Evolutionary conservation across 306 rosid species (phyloP), one percentile per base, ranked within the genome.

Genomic region (Castanea mollissima): DNA sequence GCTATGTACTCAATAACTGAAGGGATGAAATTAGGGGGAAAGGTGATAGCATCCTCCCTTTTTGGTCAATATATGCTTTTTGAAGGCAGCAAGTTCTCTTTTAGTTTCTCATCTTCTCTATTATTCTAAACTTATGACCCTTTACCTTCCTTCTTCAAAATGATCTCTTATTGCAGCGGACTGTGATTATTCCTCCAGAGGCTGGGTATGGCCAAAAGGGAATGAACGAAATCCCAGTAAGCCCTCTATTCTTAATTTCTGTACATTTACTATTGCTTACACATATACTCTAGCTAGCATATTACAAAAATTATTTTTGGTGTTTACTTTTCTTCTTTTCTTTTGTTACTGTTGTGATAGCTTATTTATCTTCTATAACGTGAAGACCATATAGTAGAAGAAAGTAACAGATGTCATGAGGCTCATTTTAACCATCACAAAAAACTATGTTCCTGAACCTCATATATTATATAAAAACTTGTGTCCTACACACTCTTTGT

Each of bases 21-120:
- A 82, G 99, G 99, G 79, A 95, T 92, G 99, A 90, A 86, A 85
- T 89, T 88, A 19, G 98, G 99, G 54, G 98, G 99, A 75, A 95
- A 92, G 95, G 97, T 91, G 76, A 79, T 41, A 51, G 20, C 20
- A 49, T 64, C 41, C 51, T 68, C 69, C 71, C 58, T 18, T 55
- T 75, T 54, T 29, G 12, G 2, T 19, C 20, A 34, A 35, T 18
- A 35, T 35, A 67, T 7, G 27, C 13, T 34, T 41, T 77, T 49
- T 73, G 32, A 72, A 72, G 41, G 15, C 32, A 15, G 21, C 23
- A 41, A 11, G 57, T 86, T 55, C 19, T 80, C 75, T 38, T 55
- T 44, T 76, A 38, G 16, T 15, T 49, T 41, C n/a, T 19, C 13
- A n/a, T 72, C 9, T 6, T 23, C 25, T 8, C 63, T 64, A 31